phyloP scores from a whole-genome alignment of 192 early-diverging fungal species.

The Thoreauomyces humboldtii region DNA sequence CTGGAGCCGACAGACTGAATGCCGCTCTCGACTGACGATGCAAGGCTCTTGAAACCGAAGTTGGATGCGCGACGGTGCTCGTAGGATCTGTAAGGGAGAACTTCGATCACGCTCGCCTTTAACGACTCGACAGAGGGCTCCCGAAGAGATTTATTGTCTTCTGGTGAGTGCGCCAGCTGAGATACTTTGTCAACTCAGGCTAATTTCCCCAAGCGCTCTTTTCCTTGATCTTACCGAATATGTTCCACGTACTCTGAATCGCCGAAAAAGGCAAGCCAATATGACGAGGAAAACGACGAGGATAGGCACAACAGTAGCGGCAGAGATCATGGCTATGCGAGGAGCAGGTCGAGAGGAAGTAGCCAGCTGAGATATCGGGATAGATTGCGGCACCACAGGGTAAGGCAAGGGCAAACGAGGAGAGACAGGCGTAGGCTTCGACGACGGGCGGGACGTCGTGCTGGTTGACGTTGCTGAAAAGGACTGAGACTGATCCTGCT shows the following conservation, averaged over 20 bases:
- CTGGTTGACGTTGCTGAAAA: too few relatives aligned
- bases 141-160: background rate
- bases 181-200: too few relatives aligned
- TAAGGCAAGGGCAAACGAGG: too few relatives aligned
- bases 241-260: background rate
- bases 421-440: too few relatives aligned
- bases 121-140: too few relatives aligned
- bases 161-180: too few relatives aligned
- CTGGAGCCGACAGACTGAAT: background rate
- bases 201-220: too few relatives aligned
- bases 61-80: background rate
- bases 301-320: background rate
- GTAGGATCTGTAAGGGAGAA: background rate
- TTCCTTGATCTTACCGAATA: too few relatives aligned
- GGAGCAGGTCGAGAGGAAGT: background rate
- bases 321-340: conserved; percentile 1
- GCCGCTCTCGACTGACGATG: background rate
- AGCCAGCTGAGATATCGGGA: too few relatives aligned
- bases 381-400: too few relatives aligned
- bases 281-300: background rate
- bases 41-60: background rate
- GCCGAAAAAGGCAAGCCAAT: background rate
- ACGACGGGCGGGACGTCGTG: too few relatives aligned
- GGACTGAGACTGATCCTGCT: too few relatives aligned
- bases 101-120: background rate